Conservation (phyloP, 2,329 filamentous ascomycete genomes). For the Curvularia lunata region DNA sequence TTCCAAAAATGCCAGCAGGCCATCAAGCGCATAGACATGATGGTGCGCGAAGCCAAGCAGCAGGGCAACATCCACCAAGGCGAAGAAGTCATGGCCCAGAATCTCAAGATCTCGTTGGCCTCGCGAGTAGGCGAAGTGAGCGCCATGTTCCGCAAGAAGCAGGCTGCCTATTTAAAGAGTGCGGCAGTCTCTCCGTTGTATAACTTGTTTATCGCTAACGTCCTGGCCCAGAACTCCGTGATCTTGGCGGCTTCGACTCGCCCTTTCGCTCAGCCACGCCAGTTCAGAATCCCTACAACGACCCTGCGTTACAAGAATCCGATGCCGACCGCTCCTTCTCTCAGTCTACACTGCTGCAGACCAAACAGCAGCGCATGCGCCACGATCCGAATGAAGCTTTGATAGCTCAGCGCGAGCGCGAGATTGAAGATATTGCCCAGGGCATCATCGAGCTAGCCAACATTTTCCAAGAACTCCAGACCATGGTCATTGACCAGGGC, state of each 20-base stretch:
- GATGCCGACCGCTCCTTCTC: conserved; percentile 93
- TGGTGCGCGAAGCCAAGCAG: conserved; percentile 81
- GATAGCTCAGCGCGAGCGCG: conserved; percentile 90
- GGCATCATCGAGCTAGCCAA: conserved; percentile 97
- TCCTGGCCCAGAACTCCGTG: conserved; percentile 47
- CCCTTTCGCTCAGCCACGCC: conserved; percentile 55
- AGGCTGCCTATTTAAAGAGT: conserved; percentile 96
- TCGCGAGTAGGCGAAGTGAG: conserved; percentile 89
- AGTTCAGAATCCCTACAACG: conserved; percentile 71
- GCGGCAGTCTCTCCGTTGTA: conserved; percentile 35
- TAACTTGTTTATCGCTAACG: conserved; percentile 20
- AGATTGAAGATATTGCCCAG: conserved; percentile 97
- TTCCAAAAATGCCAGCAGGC: conserved; percentile 91
- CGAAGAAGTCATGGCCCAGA: conserved; percentile 94
- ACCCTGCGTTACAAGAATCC: conserved; percentile 84
- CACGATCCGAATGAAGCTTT: conserved; percentile 73
- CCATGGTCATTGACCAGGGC: conserved; percentile 72
- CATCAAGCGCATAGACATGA: conserved; percentile 84
- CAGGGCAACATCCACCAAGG: conserved; percentile 75
- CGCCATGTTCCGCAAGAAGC: conserved; percentile 93
- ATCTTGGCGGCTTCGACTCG: conserved; percentile 56
- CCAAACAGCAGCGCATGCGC: conserved; percentile 66
- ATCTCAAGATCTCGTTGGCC: conserved; percentile 91
- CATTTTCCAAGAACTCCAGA: conserved; percentile 94
- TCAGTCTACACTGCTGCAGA: conserved; percentile 84